phyloP scores from a whole-genome alignment of 257 asterid species.

The Anisodus acutangulus region DNA sequence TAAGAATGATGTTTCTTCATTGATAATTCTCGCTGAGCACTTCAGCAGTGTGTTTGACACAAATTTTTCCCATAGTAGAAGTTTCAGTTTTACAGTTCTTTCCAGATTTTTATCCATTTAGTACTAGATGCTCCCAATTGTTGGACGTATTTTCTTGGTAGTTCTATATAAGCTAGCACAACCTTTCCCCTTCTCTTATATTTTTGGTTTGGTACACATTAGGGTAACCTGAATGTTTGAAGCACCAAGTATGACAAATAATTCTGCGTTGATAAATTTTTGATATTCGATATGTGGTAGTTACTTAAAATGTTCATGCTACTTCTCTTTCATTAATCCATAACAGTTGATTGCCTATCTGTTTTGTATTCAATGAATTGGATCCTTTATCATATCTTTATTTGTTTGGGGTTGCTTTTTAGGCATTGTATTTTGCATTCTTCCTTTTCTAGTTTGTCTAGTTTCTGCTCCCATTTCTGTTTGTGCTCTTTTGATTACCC shows the following conservation, averaged over 20 bases:
- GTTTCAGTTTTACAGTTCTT: conserved; percentile 11
- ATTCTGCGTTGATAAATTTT: neutral
- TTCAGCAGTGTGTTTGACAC: neutral
- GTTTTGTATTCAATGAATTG: neutral
- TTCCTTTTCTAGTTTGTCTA: neutral
- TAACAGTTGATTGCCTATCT: neutral
- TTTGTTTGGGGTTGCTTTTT: neutral
- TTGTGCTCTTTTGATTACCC: conserved; percentile 14
- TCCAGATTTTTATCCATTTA: neutral
- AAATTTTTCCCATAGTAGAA: neutral
- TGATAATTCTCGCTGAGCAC: neutral
- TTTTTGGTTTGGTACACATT: neutral
- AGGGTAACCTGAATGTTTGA: conserved; percentile 18
- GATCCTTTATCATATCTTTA: neutral
- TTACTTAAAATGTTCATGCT: neutral
- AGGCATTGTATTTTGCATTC: neutral
- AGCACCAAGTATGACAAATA: neutral
- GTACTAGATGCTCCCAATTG: neutral
- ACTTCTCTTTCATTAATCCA: conserved; percentile 10
- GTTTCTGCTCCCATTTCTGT: neutral
- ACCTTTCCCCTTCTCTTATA: neutral
- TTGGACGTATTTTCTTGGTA: neutral
- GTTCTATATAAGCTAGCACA: neutral
- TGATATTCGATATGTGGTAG: neutral
- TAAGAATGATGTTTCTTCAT: conserved; percentile 4